Percentiles rank a stretch among this genome's conserved stretches.
phyloP scores from a whole-genome alignment of 2,329 filamentous ascomycete genomes.

The Aureobasidium sp. region DNA sequence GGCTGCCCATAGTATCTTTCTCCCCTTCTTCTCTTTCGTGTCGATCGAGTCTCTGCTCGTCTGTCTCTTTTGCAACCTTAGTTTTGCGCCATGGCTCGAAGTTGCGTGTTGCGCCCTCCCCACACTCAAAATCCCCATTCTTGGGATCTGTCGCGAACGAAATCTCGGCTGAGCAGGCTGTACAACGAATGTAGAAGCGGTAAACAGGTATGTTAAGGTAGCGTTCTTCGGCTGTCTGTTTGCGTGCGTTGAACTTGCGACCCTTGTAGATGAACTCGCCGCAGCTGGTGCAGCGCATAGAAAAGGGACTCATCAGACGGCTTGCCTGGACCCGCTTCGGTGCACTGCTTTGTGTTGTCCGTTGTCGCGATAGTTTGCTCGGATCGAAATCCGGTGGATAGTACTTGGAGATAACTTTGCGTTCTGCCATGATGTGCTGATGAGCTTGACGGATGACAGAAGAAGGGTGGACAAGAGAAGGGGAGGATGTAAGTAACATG shows the following conservation, averaged over 20 bases:
- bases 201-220: background rate
- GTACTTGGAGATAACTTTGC: background rate
- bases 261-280: background rate
- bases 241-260: background rate
- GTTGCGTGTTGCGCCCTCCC: background rate
- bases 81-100: background rate
- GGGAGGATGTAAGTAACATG: background rate
- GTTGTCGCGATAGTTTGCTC: background rate
- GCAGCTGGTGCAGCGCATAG: background rate
- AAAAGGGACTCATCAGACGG: background rate
- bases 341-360: background rate
- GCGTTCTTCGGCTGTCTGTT: background rate
- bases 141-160: background rate
- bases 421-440: background rate
- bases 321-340: background rate
- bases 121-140: background rate
- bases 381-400: background rate
- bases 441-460: too few relatives aligned
- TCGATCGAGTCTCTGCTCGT: background rate
- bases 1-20: background rate
- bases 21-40: background rate
- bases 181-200: background rate
- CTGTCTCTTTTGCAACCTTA: background rate
- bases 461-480: background rate
- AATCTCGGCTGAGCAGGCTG: background rate